These are phyloP conservation scores for Arachnomyces sp. DNA, from an alignment of 2,329 filamentous ascomycete species.

Conservation along the genomic window DNA sequence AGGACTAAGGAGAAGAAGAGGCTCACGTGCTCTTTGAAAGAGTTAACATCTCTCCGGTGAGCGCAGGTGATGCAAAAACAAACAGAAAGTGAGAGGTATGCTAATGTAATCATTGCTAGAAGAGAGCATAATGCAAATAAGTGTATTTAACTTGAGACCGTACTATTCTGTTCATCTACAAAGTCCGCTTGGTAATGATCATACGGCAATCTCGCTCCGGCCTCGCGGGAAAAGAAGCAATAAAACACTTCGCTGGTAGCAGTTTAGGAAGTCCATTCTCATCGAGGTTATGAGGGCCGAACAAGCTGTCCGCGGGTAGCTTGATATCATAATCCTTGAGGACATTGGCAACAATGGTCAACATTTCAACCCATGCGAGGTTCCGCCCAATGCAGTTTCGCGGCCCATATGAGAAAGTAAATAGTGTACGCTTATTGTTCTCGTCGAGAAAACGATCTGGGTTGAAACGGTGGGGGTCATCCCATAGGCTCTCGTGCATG, in stretches of 20 bases:
- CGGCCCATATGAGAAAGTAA: slow-evolving; percentile 4
- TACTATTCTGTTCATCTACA: too few species aligned
- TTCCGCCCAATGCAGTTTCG: slow-evolving; percentile 4
- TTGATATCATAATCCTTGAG: slow-evolving; percentile 4
- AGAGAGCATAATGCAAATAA: too few species aligned
- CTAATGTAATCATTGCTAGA: too few species aligned
- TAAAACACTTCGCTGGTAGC: slow-evolving; percentile 3
- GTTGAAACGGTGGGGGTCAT: slow-evolving; percentile 1
- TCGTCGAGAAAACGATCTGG: slow-evolving; percentile 2
- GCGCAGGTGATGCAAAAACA: too few species aligned
- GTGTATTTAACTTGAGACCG: too few species aligned
- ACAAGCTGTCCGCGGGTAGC: not conserved
- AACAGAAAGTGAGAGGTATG: too few species aligned
- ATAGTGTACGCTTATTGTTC: slow-evolving; percentile 1
- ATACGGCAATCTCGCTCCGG: slow-evolving; percentile 4
- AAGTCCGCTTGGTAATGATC: slow-evolving; percentile 1
- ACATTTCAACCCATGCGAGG: slow-evolving; percentile 4
- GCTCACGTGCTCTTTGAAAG: too few species aligned
- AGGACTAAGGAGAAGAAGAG: too few species aligned
- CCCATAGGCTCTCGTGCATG: slow-evolving; percentile 2
- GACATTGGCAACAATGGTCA: slow-evolving; percentile 3
- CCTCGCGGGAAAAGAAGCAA: slow-evolving; percentile 2
- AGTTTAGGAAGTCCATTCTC: slow-evolving; percentile 1
- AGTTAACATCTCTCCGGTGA: too few species aligned
- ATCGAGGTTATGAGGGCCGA: slow-evolving; percentile 1